Conservation (phyloP, 2,329 filamentous ascomycete species). For the Epichloe gansuensis region DNA sequence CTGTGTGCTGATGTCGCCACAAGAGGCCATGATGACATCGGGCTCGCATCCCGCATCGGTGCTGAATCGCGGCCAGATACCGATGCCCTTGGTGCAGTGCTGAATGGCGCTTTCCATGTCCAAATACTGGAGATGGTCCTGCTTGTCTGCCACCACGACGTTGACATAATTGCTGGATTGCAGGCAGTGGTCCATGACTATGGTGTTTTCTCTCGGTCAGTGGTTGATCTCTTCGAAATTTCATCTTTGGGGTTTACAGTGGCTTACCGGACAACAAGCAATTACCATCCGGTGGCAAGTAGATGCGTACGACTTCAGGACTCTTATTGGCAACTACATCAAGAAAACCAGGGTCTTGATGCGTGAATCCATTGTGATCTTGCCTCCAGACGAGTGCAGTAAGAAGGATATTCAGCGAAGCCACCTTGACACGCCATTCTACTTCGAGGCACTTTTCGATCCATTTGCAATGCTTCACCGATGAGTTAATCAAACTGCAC, state of each 20-base stretch:
- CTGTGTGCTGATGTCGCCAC: slow-evolving; percentile 61
- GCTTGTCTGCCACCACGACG: slow-evolving; percentile 68
- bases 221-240: neutral
- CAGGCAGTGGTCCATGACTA: slow-evolving; percentile 60
- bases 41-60: slow-evolving; percentile 57
- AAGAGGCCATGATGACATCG: slow-evolving; percentile 63
- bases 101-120: slow-evolving; percentile 57
- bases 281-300: slow-evolving; percentile 69
- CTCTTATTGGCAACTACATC: slow-evolving; percentile 70
- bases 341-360: slow-evolving; percentile 70
- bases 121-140: slow-evolving; percentile 66
- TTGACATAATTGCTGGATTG: slow-evolving; percentile 68
- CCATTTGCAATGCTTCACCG: slow-evolving; percentile 62
- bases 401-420: slow-evolving; percentile 67
- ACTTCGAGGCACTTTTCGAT: slow-evolving; percentile 71
- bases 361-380: slow-evolving; percentile 74
- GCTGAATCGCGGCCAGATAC: slow-evolving; percentile 66
- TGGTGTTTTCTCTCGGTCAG: slow-evolving; percentile 15
- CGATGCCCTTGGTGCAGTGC: slow-evolving; percentile 67
- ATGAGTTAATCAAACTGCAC: slow-evolving; percentile 6
- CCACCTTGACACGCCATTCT: slow-evolving; percentile 59
- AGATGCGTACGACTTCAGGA: slow-evolving; percentile 68
- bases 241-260: neutral
- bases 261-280: slow-evolving; percentile 48
- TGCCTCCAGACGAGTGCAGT: slow-evolving; percentile 72